Conservation (phyloP, 345 rosid genomes). For the Eucalyptus regnans region DNA sequence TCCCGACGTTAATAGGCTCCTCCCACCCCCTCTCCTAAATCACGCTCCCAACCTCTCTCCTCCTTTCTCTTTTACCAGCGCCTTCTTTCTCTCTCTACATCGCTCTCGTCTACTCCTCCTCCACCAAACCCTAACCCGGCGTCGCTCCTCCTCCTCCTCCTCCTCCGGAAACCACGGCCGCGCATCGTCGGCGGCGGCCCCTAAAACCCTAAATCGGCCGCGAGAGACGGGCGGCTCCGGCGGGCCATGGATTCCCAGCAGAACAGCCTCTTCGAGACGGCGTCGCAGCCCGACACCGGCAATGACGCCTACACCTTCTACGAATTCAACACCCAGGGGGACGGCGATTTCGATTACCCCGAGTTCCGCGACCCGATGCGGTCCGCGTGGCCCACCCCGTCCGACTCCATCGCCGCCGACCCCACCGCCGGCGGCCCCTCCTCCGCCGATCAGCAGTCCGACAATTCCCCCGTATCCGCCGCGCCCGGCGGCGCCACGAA, state of each 20-base stretch:
- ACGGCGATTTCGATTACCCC: conserved; percentile 90
- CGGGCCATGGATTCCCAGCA: conserved; percentile 62
- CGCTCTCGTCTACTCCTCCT: not conserved
- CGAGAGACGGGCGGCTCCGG: not conserved
- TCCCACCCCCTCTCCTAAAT: not conserved
- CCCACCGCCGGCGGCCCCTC: conserved; percentile 40
- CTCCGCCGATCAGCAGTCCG: conserved; percentile 20
- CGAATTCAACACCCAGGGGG: conserved; percentile 97
- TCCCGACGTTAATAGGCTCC: not conserved
- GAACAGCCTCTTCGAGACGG: conserved; percentile 69
- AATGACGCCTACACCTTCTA: conserved; percentile 86
- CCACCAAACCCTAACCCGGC: not conserved
- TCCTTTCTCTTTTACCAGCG: not conserved
- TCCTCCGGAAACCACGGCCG: not conserved
- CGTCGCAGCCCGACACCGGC: conserved; percentile 90
- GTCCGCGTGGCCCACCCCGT: conserved; percentile 80
- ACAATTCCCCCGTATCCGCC: conserved; percentile 42
- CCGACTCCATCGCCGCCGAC: conserved; percentile 58
- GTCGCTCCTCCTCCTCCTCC: not conserved
- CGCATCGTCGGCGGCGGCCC: not conserved
- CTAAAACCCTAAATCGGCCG: not conserved
- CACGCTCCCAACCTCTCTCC: too few relatives aligned
- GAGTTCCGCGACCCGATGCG: conserved; percentile 50
- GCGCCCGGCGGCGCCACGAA: conserved; percentile 18
- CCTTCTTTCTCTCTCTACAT: not conserved